Evolutionary conservation across 1,284 basidiomycete species (phyloP), one percentile per base, ranked within the genome.

Genomic region (Papiliotrema laurentii): DNA sequence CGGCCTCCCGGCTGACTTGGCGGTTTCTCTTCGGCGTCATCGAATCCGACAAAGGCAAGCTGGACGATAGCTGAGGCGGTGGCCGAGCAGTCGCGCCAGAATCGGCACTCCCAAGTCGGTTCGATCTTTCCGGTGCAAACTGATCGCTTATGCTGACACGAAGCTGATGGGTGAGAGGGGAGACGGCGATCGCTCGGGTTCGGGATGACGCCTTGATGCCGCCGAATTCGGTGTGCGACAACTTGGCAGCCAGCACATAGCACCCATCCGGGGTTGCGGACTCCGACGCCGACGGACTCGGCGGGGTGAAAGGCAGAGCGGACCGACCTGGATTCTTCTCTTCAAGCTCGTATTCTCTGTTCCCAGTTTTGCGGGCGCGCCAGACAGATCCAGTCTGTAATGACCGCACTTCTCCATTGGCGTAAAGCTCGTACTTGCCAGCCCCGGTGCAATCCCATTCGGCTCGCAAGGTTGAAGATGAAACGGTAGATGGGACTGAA

Each of bases 371-470:
- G 19, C 51, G 50, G 3, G 72, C 60, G 4, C 58, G 53, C 70
- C 71, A 73, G 0, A 62, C 54, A 19, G 56, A 56, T 7, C 69
- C 68, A 3, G 63, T 64, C 30, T 56, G 52, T 5, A 56, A 50
- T 0, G 66, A 68, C 24, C 55, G 46, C 9, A 74, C 68, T 37
- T 72, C 69, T 22, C 70, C 68, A 41, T 60, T 63, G 18, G 57
- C 40, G 40, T 59, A 64, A 10, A 72, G 47, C 41, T 69, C 64
- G 47, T 66, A 74, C 26, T 54, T 58, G 13, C 72, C 72, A 2
- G 69, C 71, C 16, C 71, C 67, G 1, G 51, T 55, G 1, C 68
- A 68, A 33, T 69, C 66, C 72, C 72, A 73, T 41, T 70, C 68
- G 26, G 58, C 55, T 35, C 58, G 58, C 0, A 63, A 60, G 34